Evolutionary conservation across 2,329 filamentous ascomycete genomes (phyloP).

Genomic region (Geosmithia putterillii): DNA sequence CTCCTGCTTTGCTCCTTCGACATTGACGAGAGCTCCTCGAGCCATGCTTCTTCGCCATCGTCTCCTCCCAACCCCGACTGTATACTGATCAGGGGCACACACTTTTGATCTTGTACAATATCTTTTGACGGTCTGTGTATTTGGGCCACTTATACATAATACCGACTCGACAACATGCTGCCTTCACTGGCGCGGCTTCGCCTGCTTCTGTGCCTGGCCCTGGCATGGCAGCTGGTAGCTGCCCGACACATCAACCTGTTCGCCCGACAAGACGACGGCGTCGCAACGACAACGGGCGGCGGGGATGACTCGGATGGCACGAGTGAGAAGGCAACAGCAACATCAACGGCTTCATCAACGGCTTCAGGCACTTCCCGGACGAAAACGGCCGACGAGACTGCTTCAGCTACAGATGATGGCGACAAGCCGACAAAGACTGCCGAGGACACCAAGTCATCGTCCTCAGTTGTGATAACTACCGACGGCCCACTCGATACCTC

Average conservation of each 20-base stretch:
- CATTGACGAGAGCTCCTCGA: neutral
- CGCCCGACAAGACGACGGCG: slow-evolving; percentile 18
- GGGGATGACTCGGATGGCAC: neutral
- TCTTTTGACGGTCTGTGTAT: neutral
- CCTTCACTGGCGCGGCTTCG: slow-evolving; percentile 18
- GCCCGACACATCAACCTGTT: slow-evolving; percentile 18
- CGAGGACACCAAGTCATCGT: slow-evolving; percentile 8
- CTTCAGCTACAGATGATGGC: neutral
- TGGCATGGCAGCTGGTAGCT: slow-evolving; percentile 20
- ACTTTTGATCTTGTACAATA: neutral
- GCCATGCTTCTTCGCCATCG: neutral
- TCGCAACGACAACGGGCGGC: neutral
- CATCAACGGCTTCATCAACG: neutral
- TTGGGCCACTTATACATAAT: neutral
- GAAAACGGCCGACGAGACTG: neutral
- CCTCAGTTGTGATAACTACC: slow-evolving; percentile 2
- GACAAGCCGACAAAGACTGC: slow-evolving; percentile 2
- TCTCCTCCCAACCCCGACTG: neutral
- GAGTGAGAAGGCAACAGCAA: slow-evolving; percentile 1
- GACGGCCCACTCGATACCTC: slow-evolving; percentile 13
- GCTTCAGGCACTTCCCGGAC: neutral
- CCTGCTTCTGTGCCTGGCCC: slow-evolving; percentile 23
- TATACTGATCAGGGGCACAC: neutral
- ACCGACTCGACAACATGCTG: slow-evolving; percentile 15
- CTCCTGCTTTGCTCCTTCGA: neutral